A percentile compares a stretch with the other conserved stretches of the same genome.
These are phyloP conservation scores for Hypholoma sublateritium DNA, from an alignment of 768 basidiomycete species.

Conservation along the genomic window DNA sequence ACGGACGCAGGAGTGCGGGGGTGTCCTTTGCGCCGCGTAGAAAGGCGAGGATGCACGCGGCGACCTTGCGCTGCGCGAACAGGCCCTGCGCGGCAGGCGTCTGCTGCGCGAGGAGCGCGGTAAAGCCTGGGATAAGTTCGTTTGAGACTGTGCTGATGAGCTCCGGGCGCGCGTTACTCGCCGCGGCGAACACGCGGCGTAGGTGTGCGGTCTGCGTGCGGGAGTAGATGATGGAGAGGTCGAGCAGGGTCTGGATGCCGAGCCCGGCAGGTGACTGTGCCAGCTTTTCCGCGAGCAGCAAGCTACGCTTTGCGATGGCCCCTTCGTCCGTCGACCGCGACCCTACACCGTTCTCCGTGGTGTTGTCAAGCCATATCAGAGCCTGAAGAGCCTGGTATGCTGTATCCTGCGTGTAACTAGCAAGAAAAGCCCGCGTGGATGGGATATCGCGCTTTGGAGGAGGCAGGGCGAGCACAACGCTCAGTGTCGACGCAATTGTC, in stretches of 20 bases:
- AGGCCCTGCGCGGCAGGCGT: slow-evolving; percentile 45
- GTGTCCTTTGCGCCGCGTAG: slow-evolving; percentile 47
- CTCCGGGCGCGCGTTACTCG: slow-evolving; percentile 31
- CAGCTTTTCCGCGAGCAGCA: slow-evolving; percentile 59
- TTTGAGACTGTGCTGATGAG: slow-evolving; percentile 32
- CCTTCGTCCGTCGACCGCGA: slow-evolving; percentile 37
- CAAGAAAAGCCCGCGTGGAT: slow-evolving; percentile 48
- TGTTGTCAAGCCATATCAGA: slow-evolving; percentile 54
- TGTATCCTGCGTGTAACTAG: slow-evolving; percentile 56
- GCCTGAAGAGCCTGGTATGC: slow-evolving; percentile 52
- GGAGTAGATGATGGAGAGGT: slow-evolving; percentile 61
- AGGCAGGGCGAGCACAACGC: slow-evolving; percentile 46
- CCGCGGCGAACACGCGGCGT: slow-evolving; percentile 41
- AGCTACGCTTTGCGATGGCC: slow-evolving; percentile 44
- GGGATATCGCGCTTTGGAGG: slow-evolving; percentile 44
- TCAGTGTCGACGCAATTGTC: slow-evolving; percentile 47
- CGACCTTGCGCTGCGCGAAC: slow-evolving; percentile 63
- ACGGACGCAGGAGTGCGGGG: slow-evolving; percentile 46
- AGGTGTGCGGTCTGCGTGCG: slow-evolving; percentile 42
- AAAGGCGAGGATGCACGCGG: slow-evolving; percentile 55
- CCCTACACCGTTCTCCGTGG: slow-evolving; percentile 10
- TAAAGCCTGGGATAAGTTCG: slow-evolving; percentile 60
- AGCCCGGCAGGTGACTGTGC: slow-evolving; percentile 34
- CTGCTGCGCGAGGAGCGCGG: slow-evolving; percentile 42
- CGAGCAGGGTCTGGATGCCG: slow-evolving; percentile 56